A percentile compares a stretch with the other conserved stretches of the same genome.
phyloP scores from a whole-genome alignment of 106 monocot species.

The Acorus gramineus region DNA sequence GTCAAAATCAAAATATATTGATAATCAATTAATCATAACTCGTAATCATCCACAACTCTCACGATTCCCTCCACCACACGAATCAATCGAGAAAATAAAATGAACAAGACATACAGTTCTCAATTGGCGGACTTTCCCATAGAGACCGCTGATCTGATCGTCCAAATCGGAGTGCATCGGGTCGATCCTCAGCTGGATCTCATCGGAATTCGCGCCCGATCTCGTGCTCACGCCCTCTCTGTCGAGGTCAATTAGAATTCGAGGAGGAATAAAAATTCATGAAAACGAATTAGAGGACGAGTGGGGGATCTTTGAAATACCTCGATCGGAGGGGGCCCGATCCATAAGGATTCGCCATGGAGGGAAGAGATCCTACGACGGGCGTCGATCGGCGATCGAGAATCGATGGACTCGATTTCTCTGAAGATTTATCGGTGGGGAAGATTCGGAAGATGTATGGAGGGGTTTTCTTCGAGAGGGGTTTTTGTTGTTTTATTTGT shows the following conservation, averaged over 20 bases:
- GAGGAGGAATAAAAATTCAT: background rate
- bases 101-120: slow-evolving; percentile 42
- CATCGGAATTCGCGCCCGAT: slow-evolving; percentile 27
- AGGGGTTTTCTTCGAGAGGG: too few species aligned
- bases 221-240: slow-evolving; percentile 37
- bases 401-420: too few species aligned
- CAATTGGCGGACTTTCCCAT: slow-evolving; percentile 33
- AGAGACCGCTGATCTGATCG: slow-evolving; percentile 55
- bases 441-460: too few species aligned
- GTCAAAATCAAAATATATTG: too few species aligned
- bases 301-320: slow-evolving; percentile 5
- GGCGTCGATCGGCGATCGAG: too few species aligned
- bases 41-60: too few species aligned
- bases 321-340: slow-evolving; percentile 49
- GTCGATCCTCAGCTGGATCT: slow-evolving; percentile 73
- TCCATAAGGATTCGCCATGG: slow-evolving; percentile 42
- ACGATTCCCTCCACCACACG: background rate
- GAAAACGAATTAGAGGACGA: too few species aligned
- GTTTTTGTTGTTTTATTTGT: too few species aligned
- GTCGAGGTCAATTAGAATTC: background rate
- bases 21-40: too few species aligned
- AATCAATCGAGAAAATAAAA: too few species aligned
- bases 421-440: too few species aligned
- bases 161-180: slow-evolving; percentile 68
- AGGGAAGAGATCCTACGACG: too few species aligned